Evolutionary conservation across 169 alveolate genomes (phyloP).

Genomic region (Besnoitia besnoiti): DNA sequence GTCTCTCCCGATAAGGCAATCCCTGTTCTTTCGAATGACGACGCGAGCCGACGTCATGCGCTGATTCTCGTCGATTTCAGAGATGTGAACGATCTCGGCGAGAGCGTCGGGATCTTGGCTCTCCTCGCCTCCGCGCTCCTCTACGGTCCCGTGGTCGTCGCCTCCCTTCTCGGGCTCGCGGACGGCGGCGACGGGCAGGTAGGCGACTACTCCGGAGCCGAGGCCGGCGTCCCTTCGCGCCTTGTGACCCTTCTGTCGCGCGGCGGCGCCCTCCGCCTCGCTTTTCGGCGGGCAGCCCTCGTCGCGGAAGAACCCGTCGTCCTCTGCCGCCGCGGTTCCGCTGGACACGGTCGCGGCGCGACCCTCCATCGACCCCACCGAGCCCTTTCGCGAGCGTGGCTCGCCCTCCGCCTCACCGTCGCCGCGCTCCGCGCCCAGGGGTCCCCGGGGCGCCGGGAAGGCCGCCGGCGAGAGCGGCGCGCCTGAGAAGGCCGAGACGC

Average conservation of each 20-base stretch:
- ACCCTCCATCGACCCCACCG: not conserved
- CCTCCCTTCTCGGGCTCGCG: too few relatives aligned
- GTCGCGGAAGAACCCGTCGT: not conserved
- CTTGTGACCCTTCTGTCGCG: not conserved
- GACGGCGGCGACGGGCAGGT: not conserved
- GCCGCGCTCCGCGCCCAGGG: not conserved
- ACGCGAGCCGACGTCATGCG: not conserved
- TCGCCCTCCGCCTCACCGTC: not conserved
- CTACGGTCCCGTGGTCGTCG: not conserved
- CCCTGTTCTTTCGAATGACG: not conserved
- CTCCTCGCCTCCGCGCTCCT: not conserved
- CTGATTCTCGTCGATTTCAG: not conserved
- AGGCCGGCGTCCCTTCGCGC: not conserved
- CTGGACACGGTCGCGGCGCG: not conserved
- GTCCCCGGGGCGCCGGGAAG: too few relatives aligned
- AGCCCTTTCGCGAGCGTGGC: not conserved
- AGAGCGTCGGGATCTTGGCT: not conserved
- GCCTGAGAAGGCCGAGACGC: not conserved
- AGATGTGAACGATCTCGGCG: not conserved
- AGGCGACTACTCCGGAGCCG: not conserved
- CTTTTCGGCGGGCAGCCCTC: not conserved
- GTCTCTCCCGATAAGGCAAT: conserved; percentile 20
- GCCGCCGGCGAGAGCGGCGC: not conserved
- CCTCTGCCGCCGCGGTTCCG: not conserved
- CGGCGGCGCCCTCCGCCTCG: not conserved